Percentiles rank a stretch among this genome's conserved stretches.
Evolutionary conservation across 352 stramenopile genomes (phyloP).

Genomic region (Phytophthora crassamura): DNA sequence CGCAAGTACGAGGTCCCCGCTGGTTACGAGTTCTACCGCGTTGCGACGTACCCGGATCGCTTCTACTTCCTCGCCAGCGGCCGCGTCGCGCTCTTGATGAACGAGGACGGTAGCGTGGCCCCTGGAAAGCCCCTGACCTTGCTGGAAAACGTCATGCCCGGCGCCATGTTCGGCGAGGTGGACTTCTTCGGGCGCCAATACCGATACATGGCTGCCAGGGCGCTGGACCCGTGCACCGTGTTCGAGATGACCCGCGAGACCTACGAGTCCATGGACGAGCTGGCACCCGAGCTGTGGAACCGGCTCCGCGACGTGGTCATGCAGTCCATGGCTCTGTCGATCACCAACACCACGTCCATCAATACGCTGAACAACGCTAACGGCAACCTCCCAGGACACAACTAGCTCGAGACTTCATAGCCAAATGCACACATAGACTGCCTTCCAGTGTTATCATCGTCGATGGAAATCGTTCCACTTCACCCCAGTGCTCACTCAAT

Average conservation of each 20-base stretch:
- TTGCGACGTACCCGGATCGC: slow-evolving; percentile 59
- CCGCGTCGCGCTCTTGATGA: slow-evolving; percentile 79
- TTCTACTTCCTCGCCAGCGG: slow-evolving; percentile 85
- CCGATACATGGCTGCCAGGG: slow-evolving; percentile 64
- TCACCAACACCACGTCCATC: slow-evolving; percentile 79
- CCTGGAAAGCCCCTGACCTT: slow-evolving; percentile 57
- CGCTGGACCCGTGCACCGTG: slow-evolving; percentile 62
- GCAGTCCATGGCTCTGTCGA: slow-evolving; percentile 81
- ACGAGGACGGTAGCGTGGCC: slow-evolving; percentile 64
- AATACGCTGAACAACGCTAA: slow-evolving; percentile 61
- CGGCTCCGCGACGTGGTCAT: slow-evolving; percentile 84
- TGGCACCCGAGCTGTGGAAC: slow-evolving; percentile 70
- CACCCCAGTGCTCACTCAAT: no score
- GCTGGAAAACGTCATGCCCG: slow-evolving; percentile 75
- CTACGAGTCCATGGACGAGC: slow-evolving; percentile 70
- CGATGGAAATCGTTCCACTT: no score
- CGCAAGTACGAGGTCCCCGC: slow-evolving; percentile 53
- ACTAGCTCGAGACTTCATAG: slow-evolving; percentile 22
- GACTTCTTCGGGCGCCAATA: slow-evolving; percentile 85
- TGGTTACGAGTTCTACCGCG: slow-evolving; percentile 79
- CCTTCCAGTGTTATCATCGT: neutral
- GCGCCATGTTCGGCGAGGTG: slow-evolving; percentile 87
- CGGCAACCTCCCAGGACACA: slow-evolving; percentile 20
- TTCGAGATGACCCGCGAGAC: slow-evolving; percentile 73
- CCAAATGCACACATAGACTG: slow-evolving; percentile 28